These are phyloP conservation scores for Ophiocordyceps sinensis DNA, from an alignment of 2,329 filamentous ascomycete genomes.

Conservation along the genomic window DNA sequence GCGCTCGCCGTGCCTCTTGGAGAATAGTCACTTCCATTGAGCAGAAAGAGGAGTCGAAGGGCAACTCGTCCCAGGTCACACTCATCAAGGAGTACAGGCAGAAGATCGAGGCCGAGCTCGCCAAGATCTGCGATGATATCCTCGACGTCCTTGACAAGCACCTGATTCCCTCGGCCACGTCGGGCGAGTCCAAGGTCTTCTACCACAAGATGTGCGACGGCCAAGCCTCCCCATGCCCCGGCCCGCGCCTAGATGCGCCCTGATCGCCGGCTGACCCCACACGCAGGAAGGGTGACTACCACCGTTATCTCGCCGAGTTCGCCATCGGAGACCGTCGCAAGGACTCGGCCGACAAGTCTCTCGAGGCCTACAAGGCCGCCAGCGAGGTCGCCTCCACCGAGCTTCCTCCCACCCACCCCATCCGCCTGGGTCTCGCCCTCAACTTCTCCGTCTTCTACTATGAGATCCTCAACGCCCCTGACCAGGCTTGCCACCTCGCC, in stretches of 20 bases:
- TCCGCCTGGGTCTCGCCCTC: slow-evolving; percentile 89
- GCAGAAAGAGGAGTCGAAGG: slow-evolving; percentile 99
- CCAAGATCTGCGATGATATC: slow-evolving; percentile 96
- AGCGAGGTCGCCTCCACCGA: slow-evolving; percentile 97
- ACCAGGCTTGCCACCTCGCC: slow-evolving; percentile 95
- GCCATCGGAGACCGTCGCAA: slow-evolving; percentile 90
- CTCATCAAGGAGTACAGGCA: slow-evolving; percentile 97
- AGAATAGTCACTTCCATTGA: slow-evolving; percentile 97
- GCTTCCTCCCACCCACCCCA: slow-evolving; percentile 92
- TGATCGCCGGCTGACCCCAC: slow-evolving; percentile 1
- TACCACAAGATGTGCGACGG: slow-evolving; percentile 87
- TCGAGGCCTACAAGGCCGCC: slow-evolving; percentile 92
- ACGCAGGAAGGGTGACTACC: slow-evolving; percentile 94
- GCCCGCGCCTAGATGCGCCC: background rate
- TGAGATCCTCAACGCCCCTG: slow-evolving; percentile 96
- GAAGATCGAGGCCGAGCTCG: slow-evolving; percentile 95
- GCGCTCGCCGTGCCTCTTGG: slow-evolving; percentile 92
- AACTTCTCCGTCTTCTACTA: slow-evolving; percentile 99
- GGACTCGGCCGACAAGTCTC: slow-evolving; percentile 82
- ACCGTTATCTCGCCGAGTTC: slow-evolving; percentile 97
- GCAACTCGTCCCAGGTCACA: slow-evolving; percentile 77
- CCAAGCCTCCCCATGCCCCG: slow-evolving; percentile 16
- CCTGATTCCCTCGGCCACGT: slow-evolving; percentile 86
- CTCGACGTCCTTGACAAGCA: slow-evolving; percentile 88
- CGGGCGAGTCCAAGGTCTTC: slow-evolving; percentile 97